phyloP scores from a whole-genome alignment of 2,329 filamentous ascomycete species.

The Clonostachys chloroleuca region DNA sequence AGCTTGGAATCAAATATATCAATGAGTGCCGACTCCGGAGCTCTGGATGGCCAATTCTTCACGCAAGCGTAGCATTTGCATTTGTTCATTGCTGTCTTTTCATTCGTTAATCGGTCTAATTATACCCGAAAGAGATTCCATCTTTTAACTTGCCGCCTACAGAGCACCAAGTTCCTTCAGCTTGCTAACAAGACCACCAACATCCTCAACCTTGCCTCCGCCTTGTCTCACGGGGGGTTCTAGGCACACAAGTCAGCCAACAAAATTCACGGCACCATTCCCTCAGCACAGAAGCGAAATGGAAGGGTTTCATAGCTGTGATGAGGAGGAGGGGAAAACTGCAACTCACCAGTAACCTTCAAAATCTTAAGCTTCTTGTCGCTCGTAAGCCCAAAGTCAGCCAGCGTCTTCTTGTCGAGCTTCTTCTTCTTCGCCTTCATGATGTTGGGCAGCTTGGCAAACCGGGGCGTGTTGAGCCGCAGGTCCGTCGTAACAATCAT shows the following conservation, averaged over 20 bases:
- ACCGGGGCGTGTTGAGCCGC: conserved; percentile 89
- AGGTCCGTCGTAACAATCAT: conserved; percentile 95
- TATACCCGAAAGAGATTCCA: no score
- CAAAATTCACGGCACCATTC: neutral
- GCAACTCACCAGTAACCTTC: conserved; percentile 72
- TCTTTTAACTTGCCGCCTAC: conserved; percentile 32
- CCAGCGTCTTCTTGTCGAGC: conserved; percentile 83
- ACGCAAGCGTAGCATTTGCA: no score
- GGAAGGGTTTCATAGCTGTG: no score
- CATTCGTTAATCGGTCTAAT: no score
- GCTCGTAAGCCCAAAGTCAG: conserved; percentile 74
- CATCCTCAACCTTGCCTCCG: conserved; percentile 95
- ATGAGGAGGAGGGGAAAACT: neutral
- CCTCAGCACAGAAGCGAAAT: neutral
- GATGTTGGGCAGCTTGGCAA: conserved; percentile 93
- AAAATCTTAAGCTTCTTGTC: conserved; percentile 79
- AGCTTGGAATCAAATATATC: no score
- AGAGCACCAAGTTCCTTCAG: conserved; percentile 94
- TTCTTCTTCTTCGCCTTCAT: conserved; percentile 99
- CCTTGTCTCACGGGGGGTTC: conserved; percentile 87
- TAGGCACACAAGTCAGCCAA: conserved; percentile 18
- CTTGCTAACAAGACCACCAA: conserved; percentile 89
- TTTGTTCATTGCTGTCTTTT: no score
- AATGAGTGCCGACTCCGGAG: no score
- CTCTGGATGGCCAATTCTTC: no score